Percentiles rank a stretch among this genome's conserved stretches.
These are phyloP conservation scores for Brasenia schreberi DNA, from an alignment of 164 flowering plant species.

Conservation along the genomic window DNA sequence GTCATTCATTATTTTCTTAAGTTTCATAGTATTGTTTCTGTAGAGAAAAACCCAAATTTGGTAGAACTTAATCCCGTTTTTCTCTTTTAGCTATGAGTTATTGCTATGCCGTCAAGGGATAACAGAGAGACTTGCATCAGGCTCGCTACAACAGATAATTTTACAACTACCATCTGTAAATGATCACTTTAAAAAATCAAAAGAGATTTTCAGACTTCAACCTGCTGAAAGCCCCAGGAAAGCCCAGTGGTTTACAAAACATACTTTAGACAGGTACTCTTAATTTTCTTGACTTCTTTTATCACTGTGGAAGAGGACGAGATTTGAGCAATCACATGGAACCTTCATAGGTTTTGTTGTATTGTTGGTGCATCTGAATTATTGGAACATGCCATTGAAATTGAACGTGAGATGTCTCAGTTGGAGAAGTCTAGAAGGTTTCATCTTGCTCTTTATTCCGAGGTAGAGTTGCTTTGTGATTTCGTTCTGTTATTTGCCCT, in stretches of 20 bases:
- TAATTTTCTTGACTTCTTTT: slow-evolving; percentile 1
- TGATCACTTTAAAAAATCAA: slow-evolving; percentile 20
- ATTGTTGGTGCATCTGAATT: slow-evolving; percentile 38
- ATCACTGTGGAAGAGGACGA: not conserved
- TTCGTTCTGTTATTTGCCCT: not conserved
- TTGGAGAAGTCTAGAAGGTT: slow-evolving; percentile 70
- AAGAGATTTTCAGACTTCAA: slow-evolving; percentile 35
- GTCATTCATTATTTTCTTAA: not conserved
- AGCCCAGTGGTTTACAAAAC: slow-evolving; percentile 65
- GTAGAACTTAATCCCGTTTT: not conserved
- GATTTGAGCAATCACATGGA: not conserved
- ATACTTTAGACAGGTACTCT: slow-evolving; percentile 52
- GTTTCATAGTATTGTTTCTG: no score
- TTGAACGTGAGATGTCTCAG: slow-evolving; percentile 62
- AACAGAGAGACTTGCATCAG: slow-evolving; percentile 42
- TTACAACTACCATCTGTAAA: slow-evolving; percentile 34
- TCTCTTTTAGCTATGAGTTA: slow-evolving; percentile 51
- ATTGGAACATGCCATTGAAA: slow-evolving; percentile 18
- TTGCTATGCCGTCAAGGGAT: slow-evolving; percentile 21
- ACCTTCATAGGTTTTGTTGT: slow-evolving; percentile 42
- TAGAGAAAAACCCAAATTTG: no score
- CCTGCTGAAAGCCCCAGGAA: slow-evolving; percentile 24
- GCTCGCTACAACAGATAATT: slow-evolving; percentile 40
- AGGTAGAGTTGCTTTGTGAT: slow-evolving; percentile 23
- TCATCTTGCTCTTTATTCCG: slow-evolving; percentile 61